Evolutionary conservation across 140 eudicot species (phyloP).

Genomic region (Flaveria floridana): DNA sequence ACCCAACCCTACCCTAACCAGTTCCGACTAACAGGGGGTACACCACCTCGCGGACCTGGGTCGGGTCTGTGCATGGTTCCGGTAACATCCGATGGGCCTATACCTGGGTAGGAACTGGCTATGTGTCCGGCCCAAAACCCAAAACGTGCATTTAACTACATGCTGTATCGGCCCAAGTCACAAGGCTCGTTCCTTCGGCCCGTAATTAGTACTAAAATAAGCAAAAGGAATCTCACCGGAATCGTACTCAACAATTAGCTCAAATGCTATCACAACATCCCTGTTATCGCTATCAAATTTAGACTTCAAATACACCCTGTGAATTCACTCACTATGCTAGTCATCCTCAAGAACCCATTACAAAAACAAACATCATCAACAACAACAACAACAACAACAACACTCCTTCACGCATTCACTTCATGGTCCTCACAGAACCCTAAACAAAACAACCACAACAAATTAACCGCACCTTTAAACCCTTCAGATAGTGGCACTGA

Average conservation of each 20-base stretch:
- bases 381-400: slow-evolving; percentile 7
- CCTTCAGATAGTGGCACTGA: neutral
- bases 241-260: slow-evolving; percentile 21
- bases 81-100: too few species aligned
- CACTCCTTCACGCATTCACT: slow-evolving; percentile 16
- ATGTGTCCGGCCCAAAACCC: too few species aligned
- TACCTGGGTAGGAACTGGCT: too few species aligned
- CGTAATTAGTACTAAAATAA: neutral
- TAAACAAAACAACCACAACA: slow-evolving; percentile 6
- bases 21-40: too few species aligned
- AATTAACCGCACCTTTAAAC: slow-evolving; percentile 16
- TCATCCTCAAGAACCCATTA: slow-evolving; percentile 7
- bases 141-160: too few species aligned
- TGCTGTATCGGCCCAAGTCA: too few species aligned
- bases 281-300: neutral
- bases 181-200: neutral
- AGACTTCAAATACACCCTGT: neutral
- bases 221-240: neutral
- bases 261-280: neutral
- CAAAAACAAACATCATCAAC: neutral
- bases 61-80: too few species aligned
- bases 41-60: too few species aligned
- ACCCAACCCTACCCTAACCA: too few species aligned
- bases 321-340: slow-evolving; percentile 15
- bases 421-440: slow-evolving; percentile 32